Percentiles rank a stretch among this genome's conserved stretches.
phyloP scores from a whole-genome alignment of 441 rosid species.

The Bruguiera hainesii region DNA sequence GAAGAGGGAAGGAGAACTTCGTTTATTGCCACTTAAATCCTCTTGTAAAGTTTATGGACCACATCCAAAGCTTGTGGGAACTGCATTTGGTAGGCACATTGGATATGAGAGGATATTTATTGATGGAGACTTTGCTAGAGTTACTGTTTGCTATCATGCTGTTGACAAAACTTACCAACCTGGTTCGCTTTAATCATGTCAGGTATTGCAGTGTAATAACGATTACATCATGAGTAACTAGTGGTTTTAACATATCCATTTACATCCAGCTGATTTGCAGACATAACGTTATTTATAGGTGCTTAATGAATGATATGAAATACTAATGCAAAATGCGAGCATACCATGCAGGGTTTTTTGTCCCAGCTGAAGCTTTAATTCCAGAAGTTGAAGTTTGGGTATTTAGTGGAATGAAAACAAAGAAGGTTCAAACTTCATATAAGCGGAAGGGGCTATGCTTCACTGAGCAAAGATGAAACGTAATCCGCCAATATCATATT shows the following conservation, averaged over 20 bases:
- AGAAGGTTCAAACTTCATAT: too few species aligned
- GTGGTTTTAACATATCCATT: neutral
- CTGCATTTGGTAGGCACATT: conserved; percentile 76
- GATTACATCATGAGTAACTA: neutral
- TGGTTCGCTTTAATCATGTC: conserved; percentile 73
- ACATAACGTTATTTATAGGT: too few species aligned
- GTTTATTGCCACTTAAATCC: conserved; percentile 30
- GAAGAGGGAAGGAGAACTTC: conserved; percentile 73
- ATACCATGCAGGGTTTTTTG: too few species aligned
- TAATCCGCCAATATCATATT: too few species aligned
- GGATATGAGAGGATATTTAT: conserved; percentile 86
- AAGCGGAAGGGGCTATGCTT: too few species aligned
- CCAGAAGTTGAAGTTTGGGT: too few species aligned
- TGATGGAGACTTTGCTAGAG: conserved; percentile 71
- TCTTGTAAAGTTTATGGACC: conserved; percentile 64
- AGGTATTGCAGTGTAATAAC: conserved; percentile 39
- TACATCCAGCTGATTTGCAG: neutral
- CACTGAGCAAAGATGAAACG: too few species aligned
- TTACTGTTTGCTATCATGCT: conserved; percentile 83
- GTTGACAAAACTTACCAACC: conserved; percentile 75
- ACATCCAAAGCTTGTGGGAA: conserved; percentile 82
- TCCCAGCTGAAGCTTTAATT: too few species aligned
- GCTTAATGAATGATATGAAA: too few species aligned
- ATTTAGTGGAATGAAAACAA: too few species aligned
- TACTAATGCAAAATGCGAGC: too few species aligned